Evolutionary conservation across 1,284 basidiomycete genomes (phyloP), one percentile per base, ranked within the genome.

Genomic region (Ustilago sp.): DNA sequence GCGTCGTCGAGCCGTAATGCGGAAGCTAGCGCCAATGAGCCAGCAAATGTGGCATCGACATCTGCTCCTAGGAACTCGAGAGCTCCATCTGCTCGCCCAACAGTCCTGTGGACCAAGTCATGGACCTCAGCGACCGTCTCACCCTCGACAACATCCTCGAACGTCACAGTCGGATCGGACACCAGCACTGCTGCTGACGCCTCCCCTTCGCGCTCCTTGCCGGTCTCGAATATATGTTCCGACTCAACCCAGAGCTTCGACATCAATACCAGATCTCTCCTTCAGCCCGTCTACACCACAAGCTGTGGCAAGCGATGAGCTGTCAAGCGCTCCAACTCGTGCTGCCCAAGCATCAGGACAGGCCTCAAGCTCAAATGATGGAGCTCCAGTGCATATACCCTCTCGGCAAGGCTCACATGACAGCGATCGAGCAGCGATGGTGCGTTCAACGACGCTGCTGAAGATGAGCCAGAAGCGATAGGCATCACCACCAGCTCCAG

Each of bases 161-260:
- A 63, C 19, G 70, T 75, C 60, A 75, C 68, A 1, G 61, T 75
- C n/a, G 68, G 35, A 1, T 59, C 73, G 13, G 70, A 65, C 31
- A 75, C 61, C 11, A 75, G 73, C 55, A 75, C 68, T 6, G 73
- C 73, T 4, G 64, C 68, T 23, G 73, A 75, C 19, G 54, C 51
- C 9, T 50, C 61, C 8, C 19, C 60, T 0, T 59, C 61, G 0
- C 51, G 38, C 4, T 66, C 65, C 0, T 32, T 38, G 1, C 63
- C 63, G 4, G 53, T 50, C 23, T 67, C 73, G 8, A 60, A 35
- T 13, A 39, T 32, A 23, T 70, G 73, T 53, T 63, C 67, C 1
- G 23, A 59, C 1, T 75, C 73, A 2, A 74, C 72, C 4, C n/a
- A 45, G 72, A 41, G 45, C 72, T 1, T 63, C 72, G 3, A 74